Conservation (phyloP, 495 filamentous ascomycete species). For the Aspergillus sclerotioniger region DNA sequence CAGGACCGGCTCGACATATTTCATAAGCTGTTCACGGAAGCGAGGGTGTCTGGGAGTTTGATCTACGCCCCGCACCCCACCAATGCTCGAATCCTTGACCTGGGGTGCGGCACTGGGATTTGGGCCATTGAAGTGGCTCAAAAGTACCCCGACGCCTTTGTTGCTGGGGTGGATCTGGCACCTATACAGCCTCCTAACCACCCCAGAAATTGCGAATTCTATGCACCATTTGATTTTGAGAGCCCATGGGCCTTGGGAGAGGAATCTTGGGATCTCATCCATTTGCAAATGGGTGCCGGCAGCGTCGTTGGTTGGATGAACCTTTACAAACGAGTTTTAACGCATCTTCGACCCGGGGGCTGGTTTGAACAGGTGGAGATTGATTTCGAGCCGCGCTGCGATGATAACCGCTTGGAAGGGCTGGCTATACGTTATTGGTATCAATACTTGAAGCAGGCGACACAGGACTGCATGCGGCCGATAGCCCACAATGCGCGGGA, state of each 20-base stretch:
- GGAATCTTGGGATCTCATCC: constrained; percentile 82
- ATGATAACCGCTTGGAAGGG: constrained; percentile 61
- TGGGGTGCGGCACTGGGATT: constrained; percentile 88
- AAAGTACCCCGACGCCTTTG: constrained; percentile 59
- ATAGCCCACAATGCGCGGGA: constrained; percentile 61
- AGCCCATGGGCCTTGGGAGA: constrained; percentile 73
- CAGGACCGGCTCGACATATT: constrained; percentile 76
- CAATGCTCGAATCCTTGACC: constrained; percentile 65
- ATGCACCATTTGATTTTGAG: constrained; percentile 71
- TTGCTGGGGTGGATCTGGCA: constrained; percentile 74
- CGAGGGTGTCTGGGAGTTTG: constrained; percentile 53
- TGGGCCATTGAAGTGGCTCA: constrained; percentile 87
- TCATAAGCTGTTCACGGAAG: constrained; percentile 70
- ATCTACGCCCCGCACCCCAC: constrained; percentile 52
- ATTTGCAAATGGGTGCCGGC: constrained; percentile 76
- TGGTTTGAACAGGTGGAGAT: constrained; percentile 93
- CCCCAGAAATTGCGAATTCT: constrained; percentile 68
- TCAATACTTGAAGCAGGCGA: constrained; percentile 66
- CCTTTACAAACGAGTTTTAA: constrained; percentile 68
- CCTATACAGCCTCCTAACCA: constrained; percentile 76
- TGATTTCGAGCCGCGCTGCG: constrained; percentile 75
- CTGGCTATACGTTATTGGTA: constrained; percentile 64
- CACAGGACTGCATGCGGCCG: constrained; percentile 59
- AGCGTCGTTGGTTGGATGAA: constrained; percentile 76
- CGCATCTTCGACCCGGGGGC: constrained; percentile 80